Base-by-base conservation (phyloP, 192 early-diverging fungal species). In the Pecoramyces ruminantium region DNA sequence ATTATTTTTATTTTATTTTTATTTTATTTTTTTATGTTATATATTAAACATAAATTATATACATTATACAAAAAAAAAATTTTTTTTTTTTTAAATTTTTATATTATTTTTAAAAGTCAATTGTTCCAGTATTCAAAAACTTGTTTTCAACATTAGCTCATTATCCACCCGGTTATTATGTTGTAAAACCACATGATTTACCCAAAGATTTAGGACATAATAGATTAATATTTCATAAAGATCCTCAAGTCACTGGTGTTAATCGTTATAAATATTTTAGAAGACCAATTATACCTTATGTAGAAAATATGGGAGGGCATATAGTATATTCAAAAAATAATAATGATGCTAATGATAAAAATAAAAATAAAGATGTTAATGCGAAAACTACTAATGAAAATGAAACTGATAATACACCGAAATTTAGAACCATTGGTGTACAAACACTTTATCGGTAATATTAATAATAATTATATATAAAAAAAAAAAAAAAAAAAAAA, bases 221-320 rank as follows among this genome's bases (percentile, higher is more conserved):
- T 82, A 83, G 89, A 30, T 85, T 83, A 15, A 82, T 58, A 29
- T 78, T 81, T 40, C 30, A 78, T 38, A 83, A 18, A 30, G 30
- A 39, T 34, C 67, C 85, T 13, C 81, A 86, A 27, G 90, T 91
- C 29, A 79, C 83, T 1, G 90, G 90, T 27, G 81, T 77, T 28
- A 86, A 89, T 78, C 81, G 90, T 67, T 90, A 83, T 87, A 90
- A 90, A 81, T 91, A 90, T 81, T 91, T 91, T 78, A 84, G 86
- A 29, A 78, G 89, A 42, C 90, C 90, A 14, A 84, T 91, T 39
- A 87, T 91, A 28, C 90, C 90, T 2, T 91, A 90, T 81, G 83
- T 87, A 80, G 88, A 88, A 2, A 84, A 82, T 13, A 81, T 90
- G 16, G 88, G 89, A 25, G 88, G 87, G 2, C 87, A 88, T 79